phyloP scores from a whole-genome alignment of 495 filamentous ascomycete species.

The Penicillium egyptiacum region DNA sequence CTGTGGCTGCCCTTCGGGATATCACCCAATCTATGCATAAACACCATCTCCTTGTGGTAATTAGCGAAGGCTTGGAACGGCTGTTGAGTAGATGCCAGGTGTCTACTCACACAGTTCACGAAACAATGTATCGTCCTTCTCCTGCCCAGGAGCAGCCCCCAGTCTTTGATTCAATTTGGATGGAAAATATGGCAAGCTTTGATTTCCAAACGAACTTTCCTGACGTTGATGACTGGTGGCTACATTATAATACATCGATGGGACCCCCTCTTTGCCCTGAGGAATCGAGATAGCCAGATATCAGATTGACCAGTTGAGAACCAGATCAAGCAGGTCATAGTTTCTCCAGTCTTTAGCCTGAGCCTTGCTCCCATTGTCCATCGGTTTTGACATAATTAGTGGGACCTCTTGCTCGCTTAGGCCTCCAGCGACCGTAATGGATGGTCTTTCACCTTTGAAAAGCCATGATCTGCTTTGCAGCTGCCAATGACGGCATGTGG shows the following conservation, averaged over 20 bases:
- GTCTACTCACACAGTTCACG: slow-evolving; percentile 7
- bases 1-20: slow-evolving; percentile 25
- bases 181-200: slow-evolving; percentile 36
- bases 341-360: slow-evolving; percentile 28
- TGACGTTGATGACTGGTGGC: slow-evolving; percentile 29
- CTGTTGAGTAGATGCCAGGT: slow-evolving; percentile 25
- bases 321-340: slow-evolving; percentile 38
- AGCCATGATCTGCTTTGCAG: slow-evolving; percentile 31
- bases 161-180: slow-evolving; percentile 27
- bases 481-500: slow-evolving; percentile 32
- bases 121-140: slow-evolving; percentile 15
- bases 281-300: slow-evolving; percentile 4
- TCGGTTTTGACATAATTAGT: slow-evolving; percentile 28
- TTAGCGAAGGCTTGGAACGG: slow-evolving; percentile 27
- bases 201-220: slow-evolving; percentile 33
- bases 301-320: slow-evolving; percentile 26
- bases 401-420: slow-evolving; percentile 35
- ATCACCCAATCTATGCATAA: slow-evolving; percentile 30
- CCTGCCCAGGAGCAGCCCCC: slow-evolving; percentile 15
- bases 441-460: slow-evolving; percentile 30
- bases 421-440: slow-evolving; percentile 35
- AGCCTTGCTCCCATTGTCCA: background rate
- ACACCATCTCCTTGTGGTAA: slow-evolving; percentile 31
- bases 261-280: slow-evolving; percentile 7
- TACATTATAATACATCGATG: slow-evolving; percentile 25